Evolutionary conservation across 345 rosid genomes (phyloP), one percentile per base, ranked within the genome.

Genomic region (Triadica sebifera): DNA sequence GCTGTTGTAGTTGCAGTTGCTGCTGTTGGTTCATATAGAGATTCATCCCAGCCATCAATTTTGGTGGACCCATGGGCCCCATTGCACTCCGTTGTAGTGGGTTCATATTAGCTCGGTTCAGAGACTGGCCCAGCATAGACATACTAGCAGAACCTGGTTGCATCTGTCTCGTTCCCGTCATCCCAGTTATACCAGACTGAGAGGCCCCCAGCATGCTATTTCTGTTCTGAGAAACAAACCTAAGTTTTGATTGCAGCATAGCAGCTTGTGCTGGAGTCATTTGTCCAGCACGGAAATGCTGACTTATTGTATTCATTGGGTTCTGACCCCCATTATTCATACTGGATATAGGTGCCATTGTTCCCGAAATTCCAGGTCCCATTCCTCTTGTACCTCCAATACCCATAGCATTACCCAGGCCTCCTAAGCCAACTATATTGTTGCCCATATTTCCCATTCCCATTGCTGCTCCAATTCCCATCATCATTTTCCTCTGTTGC

Each of bases 1-100:
- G 64, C 19, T 72, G 69, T 25, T 67, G 78, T 20, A 25, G 20
- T 0, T 75, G 74, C 55, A 24, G 90, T 52, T 29, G 34, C 37
- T 85, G 93, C 64, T 87, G 94, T 60, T 77, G 93, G 78, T 86
- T 91, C 92, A 86, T 84, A 78, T 84, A 91, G 12, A 41, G 67
- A 71, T 84, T 87, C 90, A 89, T 83, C 63, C 91, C 93, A 10
- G 87, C 53, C 85, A 85, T 91, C 86, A 85, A 55, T 78, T 91
- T 96, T 52, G 97, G 95, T 10, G 98, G 99, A 67, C 93, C 98
- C 98, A 94, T 91, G 37, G 87, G 83, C 68, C 86, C 97, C 80
- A 88, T 52, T 65, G 83, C 81, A 46, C 82, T 75, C 58, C 94
- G 87, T 68, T 89, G 99, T 86, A 89, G 67, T 16, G 65, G 70